Percentiles rank a stretch among this genome's conserved stretches.
These are phyloP conservation scores for Macrotyloma uniflorum DNA, from an alignment of 306 rosid species.

Conservation along the genomic window DNA sequence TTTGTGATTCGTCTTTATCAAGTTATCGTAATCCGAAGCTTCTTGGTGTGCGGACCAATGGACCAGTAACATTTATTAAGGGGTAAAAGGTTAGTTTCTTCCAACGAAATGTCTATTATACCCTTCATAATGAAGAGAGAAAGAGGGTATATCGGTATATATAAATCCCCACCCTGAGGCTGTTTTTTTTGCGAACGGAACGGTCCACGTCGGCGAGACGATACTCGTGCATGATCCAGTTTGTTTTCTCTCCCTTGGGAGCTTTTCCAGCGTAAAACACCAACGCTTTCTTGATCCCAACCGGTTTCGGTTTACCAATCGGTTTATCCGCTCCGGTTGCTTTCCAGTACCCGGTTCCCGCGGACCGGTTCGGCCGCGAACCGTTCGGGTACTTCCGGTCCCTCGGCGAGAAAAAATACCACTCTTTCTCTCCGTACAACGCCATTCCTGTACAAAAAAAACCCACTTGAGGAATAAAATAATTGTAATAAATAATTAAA, in stretches of 20 bases:
- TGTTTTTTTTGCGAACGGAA: conserved; percentile 61
- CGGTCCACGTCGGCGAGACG: conserved; percentile 80
- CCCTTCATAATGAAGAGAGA: background rate
- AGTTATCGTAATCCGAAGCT: background rate
- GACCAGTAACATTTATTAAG: background rate
- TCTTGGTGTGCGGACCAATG: background rate
- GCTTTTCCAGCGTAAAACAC: conserved; percentile 80
- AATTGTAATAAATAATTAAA: no score
- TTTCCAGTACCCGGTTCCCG: conserved; percentile 82
- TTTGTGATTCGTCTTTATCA: background rate
- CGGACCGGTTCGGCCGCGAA: conserved; percentile 80
- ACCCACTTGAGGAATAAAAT: background rate
- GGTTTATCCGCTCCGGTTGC: conserved; percentile 87
- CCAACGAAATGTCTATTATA: background rate
- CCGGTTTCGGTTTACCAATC: conserved; percentile 64
- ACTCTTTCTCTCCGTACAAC: conserved; percentile 72
- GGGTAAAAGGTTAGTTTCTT: background rate
- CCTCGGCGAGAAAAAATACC: conserved; percentile 77
- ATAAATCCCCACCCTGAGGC: conserved; percentile 55
- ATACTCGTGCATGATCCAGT: conserved; percentile 93
- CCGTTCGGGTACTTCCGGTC: conserved; percentile 83
- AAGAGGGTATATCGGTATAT: conserved; percentile 4
- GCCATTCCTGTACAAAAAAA: conserved; percentile 40
- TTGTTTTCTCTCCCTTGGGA: conserved; percentile 74
- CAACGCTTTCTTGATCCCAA: conserved; percentile 83